phyloP scores from a whole-genome alignment of 768 basidiomycete genomes.

The Pleurotus platypus region DNA sequence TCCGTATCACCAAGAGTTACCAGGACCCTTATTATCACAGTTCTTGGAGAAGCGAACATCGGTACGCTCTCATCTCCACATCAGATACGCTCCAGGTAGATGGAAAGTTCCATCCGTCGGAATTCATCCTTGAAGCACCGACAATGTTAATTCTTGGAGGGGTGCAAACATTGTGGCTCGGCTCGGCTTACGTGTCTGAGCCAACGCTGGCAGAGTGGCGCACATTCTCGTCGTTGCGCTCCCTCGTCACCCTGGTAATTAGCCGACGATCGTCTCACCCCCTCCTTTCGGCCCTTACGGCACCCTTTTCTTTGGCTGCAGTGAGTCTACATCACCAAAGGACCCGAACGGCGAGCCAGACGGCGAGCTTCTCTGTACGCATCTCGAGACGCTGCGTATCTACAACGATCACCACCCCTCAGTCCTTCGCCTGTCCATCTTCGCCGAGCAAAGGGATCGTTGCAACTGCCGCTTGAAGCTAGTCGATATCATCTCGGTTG shows the following conservation, averaged over 20 bases:
- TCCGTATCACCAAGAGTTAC: not conserved
- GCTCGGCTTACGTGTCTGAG: not conserved
- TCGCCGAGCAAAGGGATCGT: slow-evolving; percentile 1
- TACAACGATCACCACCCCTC: slow-evolving; percentile 2
- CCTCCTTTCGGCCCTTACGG: not conserved
- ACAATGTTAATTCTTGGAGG: not conserved
- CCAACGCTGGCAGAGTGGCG: not conserved
- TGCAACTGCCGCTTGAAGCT: not conserved
- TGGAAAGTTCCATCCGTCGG: not conserved
- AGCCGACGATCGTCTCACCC: not conserved
- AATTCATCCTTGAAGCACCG: slow-evolving; percentile 3
- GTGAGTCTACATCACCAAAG: not conserved
- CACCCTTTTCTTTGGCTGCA: no score
- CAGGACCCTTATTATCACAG: not conserved
- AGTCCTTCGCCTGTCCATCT: slow-evolving; percentile 4
- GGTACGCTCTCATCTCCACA: not conserved
- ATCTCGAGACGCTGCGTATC: slow-evolving; percentile 1
- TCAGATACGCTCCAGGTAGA: not conserved
- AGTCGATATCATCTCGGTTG: slow-evolving; percentile 2
- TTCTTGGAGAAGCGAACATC: not conserved
- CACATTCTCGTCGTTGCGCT: not conserved
- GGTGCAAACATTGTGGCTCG: slow-evolving; percentile 1
- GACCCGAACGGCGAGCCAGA: not conserved
- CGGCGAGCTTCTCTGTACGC: slow-evolving; percentile 1
- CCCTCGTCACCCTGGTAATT: slow-evolving; percentile 1